Evolutionary conservation across 2,329 filamentous ascomycete species (phyloP), one percentile per base, ranked within the genome.

Genomic region (Monosporascus sp.): DNA sequence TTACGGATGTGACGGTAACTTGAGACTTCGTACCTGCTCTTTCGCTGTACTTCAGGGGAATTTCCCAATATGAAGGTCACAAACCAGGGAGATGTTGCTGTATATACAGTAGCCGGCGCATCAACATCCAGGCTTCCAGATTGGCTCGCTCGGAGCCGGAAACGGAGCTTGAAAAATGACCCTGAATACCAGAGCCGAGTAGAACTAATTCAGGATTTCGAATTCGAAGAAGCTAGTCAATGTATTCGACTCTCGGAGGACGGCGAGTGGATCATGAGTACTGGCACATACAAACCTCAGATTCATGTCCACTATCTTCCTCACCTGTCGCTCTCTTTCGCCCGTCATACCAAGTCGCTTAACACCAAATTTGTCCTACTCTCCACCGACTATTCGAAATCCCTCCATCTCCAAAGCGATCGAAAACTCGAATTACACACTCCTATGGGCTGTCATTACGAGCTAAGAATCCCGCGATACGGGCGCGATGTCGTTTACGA

Each of bases 201-300:
- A 63, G 94, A 99, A 72, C 79, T 99, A 53, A 81, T 99, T 38
- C 94, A 99, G 66, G 94, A 99, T 68, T 99, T 99, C 70, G 92
- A 95, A 67, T 97, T 99, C 65, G 92, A 97, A 65, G 92, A 96
- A 73, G 93, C 95, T 41, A 96, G 91, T 68, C 84, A 87, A 61
- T 97, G 93, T 68, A 84, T 99, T 58, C 84, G 91, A 49, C 84
- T 94, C 58, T 96, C 90, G 63, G 92, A 96, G 54, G 94, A 99
- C 81, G 93, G 93, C 48, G 87, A 97, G 68, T 99, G 94, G 92
- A 85, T 94, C 41, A 94, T 97, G 89, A 95, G 89, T 65, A 95
- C 92, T 50, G 91, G 91, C 75, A 86, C 83, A 51, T 87, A 69
- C 52, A 69, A 89, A 66, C 86, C 88, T 1, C 90, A 96, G 70